Base-by-base conservation (phyloP, 2,329 filamentous ascomycete genomes). In the Aspergillus neotritici region DNA sequence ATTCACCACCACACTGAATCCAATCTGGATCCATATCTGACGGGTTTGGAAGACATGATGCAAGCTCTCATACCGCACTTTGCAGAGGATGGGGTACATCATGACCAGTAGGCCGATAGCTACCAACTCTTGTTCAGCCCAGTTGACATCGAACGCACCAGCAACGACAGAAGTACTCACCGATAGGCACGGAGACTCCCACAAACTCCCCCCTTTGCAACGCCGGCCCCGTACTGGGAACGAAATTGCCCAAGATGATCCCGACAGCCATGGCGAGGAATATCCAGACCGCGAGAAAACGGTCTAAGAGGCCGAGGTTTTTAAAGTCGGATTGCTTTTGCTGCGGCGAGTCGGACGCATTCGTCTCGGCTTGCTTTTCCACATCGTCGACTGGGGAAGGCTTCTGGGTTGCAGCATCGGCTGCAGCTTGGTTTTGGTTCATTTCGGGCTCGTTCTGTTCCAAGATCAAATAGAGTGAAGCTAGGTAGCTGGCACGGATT, bases 1-100 rank as follows among this genome's bases (percentile, higher is more conserved):
- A 60, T 94, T 94, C 13, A 91, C 62, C 5, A 90, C 51, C 3
- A 94, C 65, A 44, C 84, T 89, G 55, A 94, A 86, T 0, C 62
- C 70, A n/a, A 94, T 78, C 62, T 94, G 87, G 39, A 80, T 78
- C 87, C 87, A 94, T 3, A 94, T 70, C 1, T 72, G 71, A 2
- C 73, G 72, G 1, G 79, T 71, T 3, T 69, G 62, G 45, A 93
- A 76, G 2, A 88, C 70, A 5, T 77, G 68, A 62, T 88, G 86
- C 9, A 94, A 67, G 0, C 79, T 77, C 62, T 94, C 87, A 64
- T 81, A 94, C 31, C 80, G 80, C 7, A 94, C 84, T 65, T 93
- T 94, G 75, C 87, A 94, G 0, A 94, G 71, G 45, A 94, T 94
- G 0, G 88, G 89, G 57, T 93, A 94, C 87, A 94, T 94, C 88